Evolutionary conservation across 1,284 basidiomycete genomes (phyloP).

Genomic region (Ganoderma multipileum): DNA sequence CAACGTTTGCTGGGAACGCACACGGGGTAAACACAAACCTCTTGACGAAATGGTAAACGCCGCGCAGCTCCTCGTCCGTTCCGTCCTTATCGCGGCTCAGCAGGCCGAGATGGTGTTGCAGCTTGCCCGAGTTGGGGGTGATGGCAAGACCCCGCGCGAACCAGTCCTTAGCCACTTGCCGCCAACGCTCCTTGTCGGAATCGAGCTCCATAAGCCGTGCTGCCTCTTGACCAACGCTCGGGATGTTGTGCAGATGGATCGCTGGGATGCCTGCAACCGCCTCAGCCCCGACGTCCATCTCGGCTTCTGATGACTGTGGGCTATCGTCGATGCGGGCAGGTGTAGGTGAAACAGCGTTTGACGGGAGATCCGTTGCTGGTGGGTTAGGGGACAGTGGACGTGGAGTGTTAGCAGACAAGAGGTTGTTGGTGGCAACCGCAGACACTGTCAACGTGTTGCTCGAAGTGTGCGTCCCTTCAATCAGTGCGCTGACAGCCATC

Average conservation of each 20-base stretch:
- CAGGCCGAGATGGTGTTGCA: slow-evolving; percentile 95
- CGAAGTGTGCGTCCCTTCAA: slow-evolving; percentile 50
- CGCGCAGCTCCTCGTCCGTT: slow-evolving; percentile 89
- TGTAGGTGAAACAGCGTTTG: slow-evolving; percentile 32
- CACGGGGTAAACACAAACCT: slow-evolving; percentile 58
- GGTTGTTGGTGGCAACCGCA: slow-evolving; percentile 39
- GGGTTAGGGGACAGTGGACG: slow-evolving; percentile 35
- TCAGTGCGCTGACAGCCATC: slow-evolving; percentile 88
- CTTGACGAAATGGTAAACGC: slow-evolving; percentile 95
- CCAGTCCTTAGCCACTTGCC: slow-evolving; percentile 91
- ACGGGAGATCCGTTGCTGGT: slow-evolving; percentile 39
- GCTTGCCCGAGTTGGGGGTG: slow-evolving; percentile 88
- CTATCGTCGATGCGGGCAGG: slow-evolving; percentile 69
- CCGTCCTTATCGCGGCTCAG: slow-evolving; percentile 82
- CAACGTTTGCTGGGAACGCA: slow-evolving; percentile 9
- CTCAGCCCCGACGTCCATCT: slow-evolving; percentile 27
- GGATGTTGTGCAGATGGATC: slow-evolving; percentile 40
- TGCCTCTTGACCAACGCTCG: slow-evolving; percentile 88
- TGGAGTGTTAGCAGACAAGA: slow-evolving; percentile 31
- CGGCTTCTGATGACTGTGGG: slow-evolving; percentile 42
- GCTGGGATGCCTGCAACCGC: slow-evolving; percentile 25
- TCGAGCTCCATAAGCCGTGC: slow-evolving; percentile 88
- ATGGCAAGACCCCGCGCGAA: slow-evolving; percentile 89
- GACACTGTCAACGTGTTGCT: slow-evolving; percentile 51
- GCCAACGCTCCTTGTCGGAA: slow-evolving; percentile 93